Percentiles rank a stretch among this genome's conserved stretches.
Evolutionary conservation across 2,329 filamentous ascomycete genomes (phyloP).

Genomic region (Verticillium tricorpus): DNA sequence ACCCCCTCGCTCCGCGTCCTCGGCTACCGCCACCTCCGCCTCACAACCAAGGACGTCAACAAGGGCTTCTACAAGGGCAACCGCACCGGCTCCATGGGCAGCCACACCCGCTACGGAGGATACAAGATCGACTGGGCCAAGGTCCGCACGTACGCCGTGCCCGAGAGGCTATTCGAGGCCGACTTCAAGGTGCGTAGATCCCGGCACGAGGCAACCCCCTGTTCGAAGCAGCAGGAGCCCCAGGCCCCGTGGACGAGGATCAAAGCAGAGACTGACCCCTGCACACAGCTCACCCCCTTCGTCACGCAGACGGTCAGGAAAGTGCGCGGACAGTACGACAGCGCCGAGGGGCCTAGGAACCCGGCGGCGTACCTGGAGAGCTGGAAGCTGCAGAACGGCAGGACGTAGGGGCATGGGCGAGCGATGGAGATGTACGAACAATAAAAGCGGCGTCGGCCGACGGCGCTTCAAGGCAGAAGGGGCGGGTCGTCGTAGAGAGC

Average conservation of each 20-base stretch:
- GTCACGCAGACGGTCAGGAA: conserved; percentile 58
- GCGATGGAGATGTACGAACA: not conserved
- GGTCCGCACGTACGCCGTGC: conserved; percentile 86
- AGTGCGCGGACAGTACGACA: conserved; percentile 49
- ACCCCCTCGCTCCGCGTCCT: conserved; percentile 62
- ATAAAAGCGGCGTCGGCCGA: not conserved
- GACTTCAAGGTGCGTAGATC: conserved; percentile 60
- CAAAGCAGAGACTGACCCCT: not conserved
- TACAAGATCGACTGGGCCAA: conserved; percentile 83
- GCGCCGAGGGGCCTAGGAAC: conserved; percentile 51
- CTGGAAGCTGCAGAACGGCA: conserved; percentile 66
- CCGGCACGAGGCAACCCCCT: accelerated
- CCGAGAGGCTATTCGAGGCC: conserved; percentile 53
- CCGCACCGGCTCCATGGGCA: conserved; percentile 80
- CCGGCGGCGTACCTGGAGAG: conserved; percentile 58
- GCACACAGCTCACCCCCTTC: conserved; percentile 69
- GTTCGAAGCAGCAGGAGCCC: not conserved
- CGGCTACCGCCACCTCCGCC: conserved; percentile 67
- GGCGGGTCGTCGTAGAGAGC: not conserved
- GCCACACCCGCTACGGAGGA: conserved; percentile 76
- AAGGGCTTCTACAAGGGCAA: conserved; percentile 98
- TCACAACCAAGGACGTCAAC: conserved; percentile 90
- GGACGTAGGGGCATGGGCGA: not conserved
- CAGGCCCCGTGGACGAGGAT: not conserved
- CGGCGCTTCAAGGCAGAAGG: not conserved